phyloP scores from a whole-genome alignment of 768 basidiomycete species.

The Amyloporia xantha region DNA sequence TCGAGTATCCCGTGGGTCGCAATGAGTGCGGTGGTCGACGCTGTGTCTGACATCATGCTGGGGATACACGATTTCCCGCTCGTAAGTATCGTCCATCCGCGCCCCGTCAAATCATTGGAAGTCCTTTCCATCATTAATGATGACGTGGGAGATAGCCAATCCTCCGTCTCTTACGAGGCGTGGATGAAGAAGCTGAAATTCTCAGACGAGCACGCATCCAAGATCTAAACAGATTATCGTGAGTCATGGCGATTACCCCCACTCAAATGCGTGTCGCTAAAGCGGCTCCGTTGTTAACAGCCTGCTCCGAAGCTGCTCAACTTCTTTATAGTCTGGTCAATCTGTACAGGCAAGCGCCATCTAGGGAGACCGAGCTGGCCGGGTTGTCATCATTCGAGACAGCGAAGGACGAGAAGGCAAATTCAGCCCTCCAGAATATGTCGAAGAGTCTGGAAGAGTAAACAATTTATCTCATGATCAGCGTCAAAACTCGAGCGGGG shows the following conservation, averaged over 20 bases:
- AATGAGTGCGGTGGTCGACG: conserved; percentile 9
- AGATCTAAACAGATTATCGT: not conserved
- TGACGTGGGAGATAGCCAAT: not conserved
- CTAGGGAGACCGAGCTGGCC: not conserved
- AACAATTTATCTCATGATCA: too few relatives aligned
- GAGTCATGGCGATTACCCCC: not conserved
- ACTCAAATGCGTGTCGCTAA: too few relatives aligned
- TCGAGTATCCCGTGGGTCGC: conserved; percentile 13
- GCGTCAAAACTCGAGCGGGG: too few relatives aligned
- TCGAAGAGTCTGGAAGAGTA: too few relatives aligned
- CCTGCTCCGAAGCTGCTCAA: conserved; percentile 3
- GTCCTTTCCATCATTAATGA: not conserved
- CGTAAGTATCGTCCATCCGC: conserved; percentile 17
- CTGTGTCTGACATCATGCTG: conserved; percentile 9
- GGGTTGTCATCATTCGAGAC: conserved; percentile 1
- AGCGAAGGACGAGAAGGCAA: too few relatives aligned
- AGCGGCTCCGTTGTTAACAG: too few relatives aligned
- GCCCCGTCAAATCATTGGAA: conserved; percentile 4
- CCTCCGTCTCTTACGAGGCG: not conserved
- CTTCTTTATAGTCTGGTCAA: not conserved
- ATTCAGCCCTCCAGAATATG: too few relatives aligned
- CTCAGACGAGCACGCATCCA: not conserved
- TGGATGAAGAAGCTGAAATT: conserved; percentile 3
- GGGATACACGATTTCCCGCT: conserved; percentile 3
- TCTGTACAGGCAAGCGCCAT: not conserved